A percentile compares a stretch with the other conserved stretches of the same genome.
Conservation (phyloP, 75 land plant genomes). For the Cupressus sempervirens region DNA sequence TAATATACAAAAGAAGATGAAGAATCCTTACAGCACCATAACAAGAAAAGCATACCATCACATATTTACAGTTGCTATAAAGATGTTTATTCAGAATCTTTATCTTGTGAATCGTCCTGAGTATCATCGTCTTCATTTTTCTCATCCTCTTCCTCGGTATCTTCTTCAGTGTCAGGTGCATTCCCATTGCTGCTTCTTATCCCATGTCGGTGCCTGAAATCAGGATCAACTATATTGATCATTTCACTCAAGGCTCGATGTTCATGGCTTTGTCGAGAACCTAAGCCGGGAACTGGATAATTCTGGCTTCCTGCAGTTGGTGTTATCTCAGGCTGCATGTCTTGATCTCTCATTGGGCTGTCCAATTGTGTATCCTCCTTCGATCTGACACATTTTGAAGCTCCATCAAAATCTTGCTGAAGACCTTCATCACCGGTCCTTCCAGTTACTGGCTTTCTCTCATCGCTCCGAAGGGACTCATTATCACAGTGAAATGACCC, state of each 20-base stretch:
- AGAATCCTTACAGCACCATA: not conserved
- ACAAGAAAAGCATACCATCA: not conserved
- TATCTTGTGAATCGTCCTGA: not conserved
- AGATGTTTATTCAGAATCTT: not conserved
- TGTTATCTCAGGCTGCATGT: slow-evolving; percentile 1
- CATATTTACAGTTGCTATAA: not conserved
- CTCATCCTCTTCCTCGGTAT: not conserved
- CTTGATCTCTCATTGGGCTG: not conserved
- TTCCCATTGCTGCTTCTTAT: not conserved
- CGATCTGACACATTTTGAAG: not conserved
- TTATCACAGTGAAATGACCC: slow-evolving; percentile 77
- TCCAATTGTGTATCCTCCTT: not conserved
- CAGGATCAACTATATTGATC: slow-evolving; percentile 61
- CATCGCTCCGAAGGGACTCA: slow-evolving; percentile 43
- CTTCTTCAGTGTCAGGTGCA: slow-evolving; percentile 1
- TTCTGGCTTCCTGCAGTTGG: slow-evolving; percentile 50
- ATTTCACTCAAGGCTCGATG: slow-evolving; percentile 45
- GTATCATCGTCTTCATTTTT: slow-evolving; percentile 7
- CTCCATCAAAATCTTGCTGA: slow-evolving; percentile 23
- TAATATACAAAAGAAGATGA: not conserved
- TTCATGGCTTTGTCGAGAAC: slow-evolving; percentile 21
- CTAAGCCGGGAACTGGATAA: slow-evolving; percentile 11
- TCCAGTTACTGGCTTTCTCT: not conserved
- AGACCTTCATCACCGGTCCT: slow-evolving; percentile 19
- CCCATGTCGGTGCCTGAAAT: slow-evolving; percentile 8